Percentiles rank a stretch among this genome's conserved stretches.
Evolutionary conservation across 257 asterid species (phyloP).

Genomic region (Solanum appendiculatum): DNA sequence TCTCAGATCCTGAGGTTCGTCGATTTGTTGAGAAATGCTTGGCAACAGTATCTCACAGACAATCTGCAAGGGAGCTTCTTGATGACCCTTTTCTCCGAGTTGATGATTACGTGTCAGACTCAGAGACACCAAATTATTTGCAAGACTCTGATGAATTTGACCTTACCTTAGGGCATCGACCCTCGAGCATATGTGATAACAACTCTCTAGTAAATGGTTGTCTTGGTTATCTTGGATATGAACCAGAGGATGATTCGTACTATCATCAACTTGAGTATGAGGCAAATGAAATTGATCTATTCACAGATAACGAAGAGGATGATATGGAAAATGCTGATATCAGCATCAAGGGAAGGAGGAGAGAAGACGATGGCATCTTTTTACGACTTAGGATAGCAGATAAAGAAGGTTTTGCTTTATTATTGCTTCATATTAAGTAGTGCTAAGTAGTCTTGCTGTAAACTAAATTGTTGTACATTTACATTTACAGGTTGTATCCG

Average conservation of each 20-base stretch:
- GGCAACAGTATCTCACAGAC: slow-evolving; percentile 60
- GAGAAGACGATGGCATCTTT: slow-evolving; percentile 58
- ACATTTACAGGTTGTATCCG: slow-evolving; percentile 56
- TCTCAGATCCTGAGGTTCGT: slow-evolving; percentile 68
- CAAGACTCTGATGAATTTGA: slow-evolving; percentile 35
- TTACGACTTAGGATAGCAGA: slow-evolving; percentile 74
- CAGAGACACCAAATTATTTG: slow-evolving; percentile 27
- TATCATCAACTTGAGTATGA: slow-evolving; percentile 35
- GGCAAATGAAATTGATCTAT: slow-evolving; percentile 38
- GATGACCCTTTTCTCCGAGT: slow-evolving; percentile 70
- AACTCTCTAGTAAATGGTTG: slow-evolving; percentile 39
- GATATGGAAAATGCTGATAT: slow-evolving; percentile 43
- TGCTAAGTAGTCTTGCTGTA: not conserved
- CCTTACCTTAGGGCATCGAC: slow-evolving; percentile 39
- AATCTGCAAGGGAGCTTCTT: slow-evolving; percentile 83
- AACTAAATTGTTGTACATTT: not conserved
- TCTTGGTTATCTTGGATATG: slow-evolving; percentile 36
- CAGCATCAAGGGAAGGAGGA: slow-evolving; percentile 54
- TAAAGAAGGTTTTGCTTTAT: slow-evolving; percentile 51
- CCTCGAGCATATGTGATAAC: slow-evolving; percentile 35
- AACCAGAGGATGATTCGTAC: slow-evolving; percentile 33
- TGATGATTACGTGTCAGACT: slow-evolving; percentile 40
- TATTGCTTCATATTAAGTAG: not conserved
- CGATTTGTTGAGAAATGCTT: slow-evolving; percentile 84
- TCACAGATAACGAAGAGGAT: slow-evolving; percentile 44